Evolutionary conservation across 2,329 filamentous ascomycete species (phyloP), one percentile per base, ranked within the genome.

Genomic region (Gaeumannomyces tritici): DNA sequence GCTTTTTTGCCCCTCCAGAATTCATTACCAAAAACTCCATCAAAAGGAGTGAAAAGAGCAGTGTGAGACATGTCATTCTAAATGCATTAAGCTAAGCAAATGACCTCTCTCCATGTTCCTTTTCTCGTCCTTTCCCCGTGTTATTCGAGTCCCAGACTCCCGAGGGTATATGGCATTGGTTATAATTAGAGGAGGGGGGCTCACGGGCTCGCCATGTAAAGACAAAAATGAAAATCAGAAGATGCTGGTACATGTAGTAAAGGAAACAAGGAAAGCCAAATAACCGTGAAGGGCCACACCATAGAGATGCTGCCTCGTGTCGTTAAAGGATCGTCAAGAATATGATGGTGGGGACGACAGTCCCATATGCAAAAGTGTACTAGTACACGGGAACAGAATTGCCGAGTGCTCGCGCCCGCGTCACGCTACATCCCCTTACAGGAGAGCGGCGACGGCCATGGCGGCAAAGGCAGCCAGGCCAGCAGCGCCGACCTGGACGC

Each of bases 391-490:
- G 24, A n/a, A 51, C 1, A 51, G 42, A 51, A 7, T 18, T 51
- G 18, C 2, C 8, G 42, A 21, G 42, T 18, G 35, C 35, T 42
- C 35, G 35, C 51, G 35, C 58, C 65, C 55, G 18, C 21, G 55
- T 60, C 51, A 57, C 28, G 61, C 42, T 15, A 56, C 35, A 51
- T 62, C 58, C 58, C 62, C 63, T 79, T 81, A 83, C 69, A 83
- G 73, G 66, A 75, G 78, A 69, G 75, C 76, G 63, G 78, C 70
- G 63, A 78, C 67, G 62, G 75, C 77, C 69, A 81, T 73, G 66
- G 75, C 75, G 63, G 75, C 76, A 60, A 80, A 69, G 61, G 76
- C 78, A 63, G 73, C 71, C 62, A 82, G 73, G 64, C 77, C 78
- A 27, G 47, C 59, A 18, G 35, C 68, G 64, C 80, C 77, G 63